A percentile compares a stretch with the other conserved stretches of the same genome.
These are phyloP conservation scores for Penicillium silybi DNA, from an alignment of 495 filamentous ascomycete species.

Conservation along the genomic window DNA sequence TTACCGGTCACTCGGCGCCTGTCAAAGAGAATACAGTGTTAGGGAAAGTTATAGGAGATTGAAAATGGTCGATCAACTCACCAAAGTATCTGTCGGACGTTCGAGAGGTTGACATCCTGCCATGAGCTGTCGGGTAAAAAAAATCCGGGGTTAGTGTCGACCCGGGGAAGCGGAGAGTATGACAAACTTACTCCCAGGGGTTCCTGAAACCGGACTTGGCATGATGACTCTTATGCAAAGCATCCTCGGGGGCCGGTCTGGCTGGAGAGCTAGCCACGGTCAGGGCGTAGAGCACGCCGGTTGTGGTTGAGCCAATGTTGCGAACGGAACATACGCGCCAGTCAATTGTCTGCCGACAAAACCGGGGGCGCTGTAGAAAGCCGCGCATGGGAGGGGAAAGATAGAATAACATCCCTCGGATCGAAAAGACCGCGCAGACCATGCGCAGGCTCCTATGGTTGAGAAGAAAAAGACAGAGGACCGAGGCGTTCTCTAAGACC, in stretches of 20 bases:
- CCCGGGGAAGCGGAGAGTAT: not conserved
- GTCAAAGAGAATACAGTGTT: not conserved
- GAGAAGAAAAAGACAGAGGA: constrained; percentile 4
- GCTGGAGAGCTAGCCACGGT: constrained; percentile 44
- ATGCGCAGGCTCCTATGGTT: constrained; percentile 3
- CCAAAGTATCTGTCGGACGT: constrained; percentile 17
- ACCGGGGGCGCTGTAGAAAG: constrained; percentile 21
- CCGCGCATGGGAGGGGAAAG: constrained; percentile 26
- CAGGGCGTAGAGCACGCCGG: constrained; percentile 51
- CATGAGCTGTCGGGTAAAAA: constrained; percentile 30
- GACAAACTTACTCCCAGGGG: constrained; percentile 48
- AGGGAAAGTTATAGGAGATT: not conserved
- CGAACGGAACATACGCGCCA: constrained; percentile 18
- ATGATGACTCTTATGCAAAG: constrained; percentile 54
- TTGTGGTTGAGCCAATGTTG: constrained; percentile 41
- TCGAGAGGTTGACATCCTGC: constrained; percentile 17
- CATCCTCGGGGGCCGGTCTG: constrained; percentile 51
- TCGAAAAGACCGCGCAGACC: not conserved
- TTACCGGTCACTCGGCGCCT: constrained; percentile 58
- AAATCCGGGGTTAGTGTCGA: constrained; percentile 16
- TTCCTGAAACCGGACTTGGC: constrained; percentile 56
- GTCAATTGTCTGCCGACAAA: constrained; percentile 4
- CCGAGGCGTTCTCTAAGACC: constrained; percentile 2
- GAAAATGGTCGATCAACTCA: constrained; percentile 12
- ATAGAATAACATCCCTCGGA: constrained; percentile 6